Evolutionary conservation across 192 early-diverging fungal species (phyloP), one percentile per base, ranked within the genome.

Genomic region (Geranomyces michiganensis): DNA sequence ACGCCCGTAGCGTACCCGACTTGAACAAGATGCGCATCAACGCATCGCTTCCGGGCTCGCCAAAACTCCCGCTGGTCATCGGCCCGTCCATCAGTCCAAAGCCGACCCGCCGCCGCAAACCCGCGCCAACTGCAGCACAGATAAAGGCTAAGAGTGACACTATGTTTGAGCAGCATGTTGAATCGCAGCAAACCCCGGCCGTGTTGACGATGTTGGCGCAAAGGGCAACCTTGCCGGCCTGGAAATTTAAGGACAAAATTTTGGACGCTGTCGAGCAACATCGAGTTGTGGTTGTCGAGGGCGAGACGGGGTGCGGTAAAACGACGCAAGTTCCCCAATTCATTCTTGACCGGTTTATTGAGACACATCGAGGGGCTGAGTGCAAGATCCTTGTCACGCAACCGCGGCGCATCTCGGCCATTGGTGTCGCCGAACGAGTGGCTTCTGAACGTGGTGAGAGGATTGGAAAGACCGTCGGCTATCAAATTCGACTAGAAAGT

Each of bases 391-490:
- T 81, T 1, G 69, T 77, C 1, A 78, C 79, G 7, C 79, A 81
- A 49, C 79, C 79, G 1, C 67, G 79, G 19, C 46, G 79, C 0
- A 78, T 81, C 60, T 76, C 76, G 59, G 87, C 88, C n/a, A 76
- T 90, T 21, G 82, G 87, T 55, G 81, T 90, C 0, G 84, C 87
- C 0, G 71, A 80, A 29, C 78, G 87, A 10, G 88, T 91, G 21
- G 81, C 84, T 12, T 62, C 64, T 0, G 90, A 91, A 68, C 76
- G 90, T 1, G 76, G 61, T 27, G 84, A 90, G 60, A 1, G 12
- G 19, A 29, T 82, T 2, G 74, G 75, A 19, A 64, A 79, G 36
- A 62, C 73, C 19, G 79, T 81, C 33, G 90, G 91, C 7, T 91
- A 90, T 46, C 89, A 92, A 63, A 90, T 85, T 72, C 71, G 79